Evolutionary conservation across 2,329 filamentous ascomycete genomes (phyloP).

Genomic region (Stagonosporopsis rhizophila): DNA sequence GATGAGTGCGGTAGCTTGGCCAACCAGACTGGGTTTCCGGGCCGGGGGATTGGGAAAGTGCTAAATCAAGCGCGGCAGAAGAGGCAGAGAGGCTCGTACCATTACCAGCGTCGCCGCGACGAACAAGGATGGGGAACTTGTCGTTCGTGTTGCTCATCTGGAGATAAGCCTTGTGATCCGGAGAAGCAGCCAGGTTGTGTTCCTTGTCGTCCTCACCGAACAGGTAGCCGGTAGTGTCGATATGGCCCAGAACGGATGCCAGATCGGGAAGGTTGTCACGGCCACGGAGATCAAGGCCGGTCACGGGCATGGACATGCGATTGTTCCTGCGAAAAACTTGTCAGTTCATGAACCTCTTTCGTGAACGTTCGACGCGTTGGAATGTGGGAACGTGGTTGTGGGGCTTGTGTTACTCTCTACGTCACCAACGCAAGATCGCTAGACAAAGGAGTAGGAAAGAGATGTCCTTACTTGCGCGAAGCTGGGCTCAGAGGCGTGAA

Average conservation of each 20-base stretch:
- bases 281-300: constrained; percentile 70
- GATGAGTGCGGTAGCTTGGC: constrained; percentile 67
- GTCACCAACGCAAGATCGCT: not conserved
- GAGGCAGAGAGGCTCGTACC: constrained; percentile 76
- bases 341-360: constrained; percentile 22
- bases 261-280: constrained; percentile 59
- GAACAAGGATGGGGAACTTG: constrained; percentile 83
- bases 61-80: constrained; percentile 81
- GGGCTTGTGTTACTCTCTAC: constrained; percentile 22
- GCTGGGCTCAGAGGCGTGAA: constrained; percentile 46
- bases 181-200: constrained; percentile 61
- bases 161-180: constrained; percentile 73
- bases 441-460: constrained; percentile 10
- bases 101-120: constrained; percentile 65
- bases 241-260: constrained; percentile 71
- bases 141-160: constrained; percentile 79
- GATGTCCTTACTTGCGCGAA: constrained; percentile 45
- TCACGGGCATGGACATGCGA: constrained; percentile 93
- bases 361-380: constrained; percentile 28
- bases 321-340: constrained; percentile 67
- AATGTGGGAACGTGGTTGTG: constrained; percentile 25
- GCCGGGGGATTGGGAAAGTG: constrained; percentile 71
- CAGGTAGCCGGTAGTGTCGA: constrained; percentile 84
- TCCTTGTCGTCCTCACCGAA: constrained; percentile 74
- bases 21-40: constrained; percentile 66